These are phyloP conservation scores for Fraxinus xanthoxyloides DNA, from an alignment of 305 asterid genomes.

Conservation along the genomic window DNA sequence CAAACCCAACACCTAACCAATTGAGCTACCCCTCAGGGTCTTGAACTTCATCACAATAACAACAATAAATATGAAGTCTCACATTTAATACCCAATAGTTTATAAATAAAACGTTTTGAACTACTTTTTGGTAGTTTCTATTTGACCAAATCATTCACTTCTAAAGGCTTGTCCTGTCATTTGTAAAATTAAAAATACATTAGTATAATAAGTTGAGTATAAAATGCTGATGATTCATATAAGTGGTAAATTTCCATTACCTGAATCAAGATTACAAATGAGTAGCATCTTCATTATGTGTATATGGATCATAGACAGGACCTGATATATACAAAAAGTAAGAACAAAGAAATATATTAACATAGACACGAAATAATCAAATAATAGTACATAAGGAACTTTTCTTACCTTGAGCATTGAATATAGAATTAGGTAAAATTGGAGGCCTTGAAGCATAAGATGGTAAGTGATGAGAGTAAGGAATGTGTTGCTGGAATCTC, in stretches of 20 bases:
- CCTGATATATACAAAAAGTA: no score
- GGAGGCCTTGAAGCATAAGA: background rate
- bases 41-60: no score
- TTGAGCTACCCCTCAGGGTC: no score
- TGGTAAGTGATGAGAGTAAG: background rate
- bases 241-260: background rate
- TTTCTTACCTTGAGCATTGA: background rate
- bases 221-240: background rate
- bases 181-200: background rate
- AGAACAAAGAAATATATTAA: no score
- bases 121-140: no score
- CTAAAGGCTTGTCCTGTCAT: no score
- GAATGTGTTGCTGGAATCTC: background rate
- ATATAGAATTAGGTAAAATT: background rate
- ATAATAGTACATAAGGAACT: background rate
- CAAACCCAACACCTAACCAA: no score
- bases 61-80: no score
- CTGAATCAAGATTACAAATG: background rate
- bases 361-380: background rate
- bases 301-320: background rate
- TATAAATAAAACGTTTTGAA: no score
- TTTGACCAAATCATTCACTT: no score
- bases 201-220: background rate
- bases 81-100: no score
- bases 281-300: background rate